Conservation (phyloP, 2,329 filamentous ascomycete genomes). For the Pseudonectria foliicola region DNA sequence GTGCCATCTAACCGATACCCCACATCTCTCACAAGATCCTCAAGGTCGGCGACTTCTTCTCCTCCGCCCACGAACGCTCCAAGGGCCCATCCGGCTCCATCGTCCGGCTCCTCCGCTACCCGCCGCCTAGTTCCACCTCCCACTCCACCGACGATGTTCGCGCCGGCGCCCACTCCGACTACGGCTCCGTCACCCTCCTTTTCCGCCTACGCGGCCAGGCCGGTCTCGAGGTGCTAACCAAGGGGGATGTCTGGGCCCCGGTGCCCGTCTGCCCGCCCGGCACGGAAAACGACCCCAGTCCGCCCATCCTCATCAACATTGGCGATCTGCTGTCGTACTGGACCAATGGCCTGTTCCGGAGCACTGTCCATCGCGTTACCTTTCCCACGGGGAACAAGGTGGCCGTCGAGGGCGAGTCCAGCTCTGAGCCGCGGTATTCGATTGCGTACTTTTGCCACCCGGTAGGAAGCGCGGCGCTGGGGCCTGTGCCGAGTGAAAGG, state of each 20-base stretch:
- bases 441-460: conserved; percentile 66
- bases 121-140: conserved; percentile 39
- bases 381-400: conserved; percentile 40
- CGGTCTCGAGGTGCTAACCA: conserved; percentile 73
- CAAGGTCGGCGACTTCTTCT: conserved; percentile 47
- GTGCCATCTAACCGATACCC: conserved; percentile 2
- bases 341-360: conserved; percentile 82
- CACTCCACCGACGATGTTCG: conserved; percentile 58
- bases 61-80: conserved; percentile 39
- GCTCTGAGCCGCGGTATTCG: conserved; percentile 50
- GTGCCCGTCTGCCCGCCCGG: conserved; percentile 60
- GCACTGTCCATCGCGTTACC: conserved; percentile 82
- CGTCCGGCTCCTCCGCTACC: conserved; percentile 68
- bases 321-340: conserved; percentile 69
- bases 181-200: conserved; percentile 64
- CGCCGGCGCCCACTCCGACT: conserved; percentile 89
- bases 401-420: conserved; percentile 37
- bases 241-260: conserved; percentile 48
- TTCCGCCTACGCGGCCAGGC: conserved; percentile 83
- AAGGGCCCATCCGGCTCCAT: conserved; percentile 48
- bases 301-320: conserved; percentile 78
- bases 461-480: conserved; percentile 43
- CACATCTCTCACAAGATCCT: conserved; percentile 1
- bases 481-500: conserved; percentile 52
- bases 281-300: conserved; percentile 50